Evolutionary conservation across 78 protist species (phyloP).

Genomic region (Dictyostelium brefeldianum): DNA sequence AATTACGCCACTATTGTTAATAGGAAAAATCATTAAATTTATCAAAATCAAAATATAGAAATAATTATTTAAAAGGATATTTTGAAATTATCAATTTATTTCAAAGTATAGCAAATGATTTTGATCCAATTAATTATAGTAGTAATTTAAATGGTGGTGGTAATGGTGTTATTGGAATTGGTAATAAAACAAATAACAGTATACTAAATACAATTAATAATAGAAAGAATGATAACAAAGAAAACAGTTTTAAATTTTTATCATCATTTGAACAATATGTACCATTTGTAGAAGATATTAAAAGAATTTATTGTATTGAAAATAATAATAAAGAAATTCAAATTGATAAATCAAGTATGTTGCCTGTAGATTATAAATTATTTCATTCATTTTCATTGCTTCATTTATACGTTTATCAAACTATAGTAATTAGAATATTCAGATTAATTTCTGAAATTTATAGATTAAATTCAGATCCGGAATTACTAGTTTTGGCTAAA

Average conservation of each 20-base stretch:
- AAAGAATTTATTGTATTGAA: conserved; percentile 31
- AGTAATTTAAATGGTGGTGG: not conserved
- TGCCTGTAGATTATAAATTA: conserved; percentile 17
- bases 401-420: not conserved
- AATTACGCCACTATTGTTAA: not conserved
- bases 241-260: conserved; percentile 9
- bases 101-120: conserved; percentile 6
- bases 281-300: conserved; percentile 14
- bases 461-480: not conserved
- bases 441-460: not conserved
- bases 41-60: conserved; percentile 18
- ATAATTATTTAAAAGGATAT: conserved; percentile 26
- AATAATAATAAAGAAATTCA: conserved; percentile 14
- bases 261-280: conserved; percentile 24
- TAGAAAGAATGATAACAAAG: conserved; percentile 9
- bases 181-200: not conserved
- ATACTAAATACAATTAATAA: not conserved
- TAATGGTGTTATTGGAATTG: not conserved
- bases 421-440: not conserved
- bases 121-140: not conserved
- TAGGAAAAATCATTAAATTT: conserved; percentile 18
- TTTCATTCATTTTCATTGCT: conserved; percentile 23
- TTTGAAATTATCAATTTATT: conserved; percentile 11
- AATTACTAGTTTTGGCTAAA: not conserved
- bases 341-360: conserved; percentile 2